Percentiles rank a stretch among this genome's conserved stretches.
Conservation (phyloP, 2,329 filamentous ascomycete genomes). For the Verticillium dahliae region DNA sequence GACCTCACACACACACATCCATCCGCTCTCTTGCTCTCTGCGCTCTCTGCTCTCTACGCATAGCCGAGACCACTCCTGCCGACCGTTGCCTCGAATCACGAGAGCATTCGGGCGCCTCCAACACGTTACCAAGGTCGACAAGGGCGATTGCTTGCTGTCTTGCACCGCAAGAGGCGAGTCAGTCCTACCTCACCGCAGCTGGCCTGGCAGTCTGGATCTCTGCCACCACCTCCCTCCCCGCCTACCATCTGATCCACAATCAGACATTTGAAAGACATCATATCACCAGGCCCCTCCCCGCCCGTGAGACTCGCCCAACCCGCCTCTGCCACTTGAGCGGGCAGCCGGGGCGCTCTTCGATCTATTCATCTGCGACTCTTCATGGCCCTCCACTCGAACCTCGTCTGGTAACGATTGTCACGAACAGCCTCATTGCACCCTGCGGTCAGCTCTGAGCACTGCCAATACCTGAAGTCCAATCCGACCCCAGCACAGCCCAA, state of each 20-base stretch:
- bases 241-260: background rate
- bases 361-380: background rate
- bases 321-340: background rate
- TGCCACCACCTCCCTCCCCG: background rate
- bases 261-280: background rate
- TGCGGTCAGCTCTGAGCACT: background rate
- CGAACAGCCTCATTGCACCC: background rate
- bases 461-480: background rate
- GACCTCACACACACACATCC: background rate
- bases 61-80: background rate
- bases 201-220: background rate
- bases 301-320: background rate
- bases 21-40: background rate
- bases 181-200: background rate
- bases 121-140: background rate
- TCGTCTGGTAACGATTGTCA: background rate
- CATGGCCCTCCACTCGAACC: background rate
- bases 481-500: background rate
- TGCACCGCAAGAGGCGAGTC: background rate
- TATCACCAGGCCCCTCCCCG: background rate
- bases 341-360: background rate
- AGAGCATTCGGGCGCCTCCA: background rate
- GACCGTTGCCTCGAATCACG: background rate
- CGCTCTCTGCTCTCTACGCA: background rate
- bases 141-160: background rate